Conservation (phyloP, 352 stramenopile genomes). For the Pythium graminicola region DNA sequence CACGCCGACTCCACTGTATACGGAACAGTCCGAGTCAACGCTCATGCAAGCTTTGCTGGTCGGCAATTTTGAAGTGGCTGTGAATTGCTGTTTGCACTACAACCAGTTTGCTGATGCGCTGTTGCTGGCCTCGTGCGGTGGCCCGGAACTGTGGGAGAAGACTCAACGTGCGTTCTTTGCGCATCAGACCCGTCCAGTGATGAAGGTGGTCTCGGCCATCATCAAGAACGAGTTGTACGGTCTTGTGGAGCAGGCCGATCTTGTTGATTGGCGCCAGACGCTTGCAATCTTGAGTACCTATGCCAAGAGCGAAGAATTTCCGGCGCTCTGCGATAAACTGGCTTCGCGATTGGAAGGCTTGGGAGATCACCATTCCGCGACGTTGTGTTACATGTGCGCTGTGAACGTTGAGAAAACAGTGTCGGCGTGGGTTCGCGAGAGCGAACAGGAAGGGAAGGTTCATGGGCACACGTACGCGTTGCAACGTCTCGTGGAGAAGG, state of each 20-base stretch:
- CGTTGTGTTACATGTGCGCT: slow-evolving; percentile 97
- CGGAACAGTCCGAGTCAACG: slow-evolving; percentile 85
- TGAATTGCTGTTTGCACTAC: slow-evolving; percentile 95
- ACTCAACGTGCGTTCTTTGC: slow-evolving; percentile 95
- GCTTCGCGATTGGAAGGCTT: slow-evolving; percentile 88
- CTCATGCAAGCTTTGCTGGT: slow-evolving; percentile 96
- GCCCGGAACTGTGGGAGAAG: slow-evolving; percentile 93
- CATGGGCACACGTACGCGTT: slow-evolving; percentile 76
- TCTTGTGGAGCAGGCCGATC: slow-evolving; percentile 84
- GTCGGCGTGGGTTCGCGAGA: slow-evolving; percentile 87
- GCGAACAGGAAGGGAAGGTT: slow-evolving; percentile 64
- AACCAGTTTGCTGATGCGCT: slow-evolving; percentile 96
- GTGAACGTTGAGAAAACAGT: slow-evolving; percentile 87
- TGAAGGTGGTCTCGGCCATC: slow-evolving; percentile 94
- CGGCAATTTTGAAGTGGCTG: slow-evolving; percentile 97
- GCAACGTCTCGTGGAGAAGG: slow-evolving; percentile 96
- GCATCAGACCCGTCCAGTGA: slow-evolving; percentile 86
- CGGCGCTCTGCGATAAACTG: slow-evolving; percentile 91
- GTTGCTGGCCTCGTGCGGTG: slow-evolving; percentile 90
- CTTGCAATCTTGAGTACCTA: slow-evolving; percentile 97
- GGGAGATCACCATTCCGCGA: slow-evolving; percentile 88
- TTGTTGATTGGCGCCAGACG: slow-evolving; percentile 95
- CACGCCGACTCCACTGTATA: slow-evolving; percentile 65
- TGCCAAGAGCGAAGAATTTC: slow-evolving; percentile 96
- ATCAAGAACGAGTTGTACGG: slow-evolving; percentile 91